Percentiles rank a stretch among this genome's conserved stretches.
phyloP scores from a whole-genome alignment of 768 basidiomycete genomes.

The Pulveroboletus sp. region DNA sequence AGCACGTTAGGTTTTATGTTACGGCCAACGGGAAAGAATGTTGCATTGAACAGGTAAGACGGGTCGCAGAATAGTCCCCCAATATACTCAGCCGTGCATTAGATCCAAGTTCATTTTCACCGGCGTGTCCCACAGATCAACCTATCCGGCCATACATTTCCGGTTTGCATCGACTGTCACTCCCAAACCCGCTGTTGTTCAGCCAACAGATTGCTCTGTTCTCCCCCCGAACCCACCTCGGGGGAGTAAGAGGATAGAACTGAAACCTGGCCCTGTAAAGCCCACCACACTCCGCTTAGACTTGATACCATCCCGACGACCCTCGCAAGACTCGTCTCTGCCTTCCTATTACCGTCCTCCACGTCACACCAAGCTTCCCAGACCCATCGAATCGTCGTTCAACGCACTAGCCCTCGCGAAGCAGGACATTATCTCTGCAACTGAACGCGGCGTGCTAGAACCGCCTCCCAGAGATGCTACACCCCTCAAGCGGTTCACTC shows the following conservation, averaged over 20 bases:
- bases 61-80: not conserved
- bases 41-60: constrained; percentile 35
- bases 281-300: constrained; percentile 26
- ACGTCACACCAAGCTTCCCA: constrained; percentile 19
- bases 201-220: constrained; percentile 19
- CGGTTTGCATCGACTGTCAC: constrained; percentile 29
- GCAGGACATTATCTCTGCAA: constrained; percentile 61
- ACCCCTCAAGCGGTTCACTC: constrained; percentile 45
- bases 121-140: not conserved
- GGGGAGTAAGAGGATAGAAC: constrained; percentile 49
- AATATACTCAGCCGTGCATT: constrained; percentile 3
- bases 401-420: constrained; percentile 48
- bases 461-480: constrained; percentile 63
- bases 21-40: constrained; percentile 35
- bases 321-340: constrained; percentile 23
- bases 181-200: constrained; percentile 18
- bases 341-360: constrained; percentile 26
- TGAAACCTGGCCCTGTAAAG: constrained; percentile 62
- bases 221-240: constrained; percentile 25
- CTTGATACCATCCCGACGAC: constrained; percentile 12
- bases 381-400: constrained; percentile 15
- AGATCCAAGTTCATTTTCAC: constrained; percentile 19
- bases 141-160: constrained; percentile 2
- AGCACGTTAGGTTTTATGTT: constrained; percentile 35
- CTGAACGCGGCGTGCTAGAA: constrained; percentile 59